Conservation (phyloP, 495 filamentous ascomycete genomes). For the Amphirosellinia nigrospora region DNA sequence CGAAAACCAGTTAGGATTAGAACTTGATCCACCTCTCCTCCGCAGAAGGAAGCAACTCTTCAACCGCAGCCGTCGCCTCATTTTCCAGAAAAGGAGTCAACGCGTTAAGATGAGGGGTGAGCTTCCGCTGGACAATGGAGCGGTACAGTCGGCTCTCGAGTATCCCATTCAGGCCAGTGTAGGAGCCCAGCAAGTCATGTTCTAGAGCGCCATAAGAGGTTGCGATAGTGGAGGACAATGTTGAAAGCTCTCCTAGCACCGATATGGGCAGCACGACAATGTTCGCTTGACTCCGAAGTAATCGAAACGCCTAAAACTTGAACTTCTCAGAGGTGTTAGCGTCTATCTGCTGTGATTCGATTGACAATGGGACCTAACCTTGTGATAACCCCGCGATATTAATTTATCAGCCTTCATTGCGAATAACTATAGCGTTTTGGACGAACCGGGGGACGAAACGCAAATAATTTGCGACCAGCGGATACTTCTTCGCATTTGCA, state of each 20-base stretch:
- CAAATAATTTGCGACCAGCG: too few relatives aligned
- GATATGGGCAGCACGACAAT: conserved; percentile 13
- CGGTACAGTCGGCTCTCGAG: conserved; percentile 24
- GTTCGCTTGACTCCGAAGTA: not conserved
- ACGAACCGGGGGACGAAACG: not conserved
- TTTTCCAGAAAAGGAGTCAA: conserved; percentile 11
- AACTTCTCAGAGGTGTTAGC: too few relatives aligned
- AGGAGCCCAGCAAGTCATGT: conserved; percentile 20
- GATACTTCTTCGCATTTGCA: too few relatives aligned
- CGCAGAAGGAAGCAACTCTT: not conserved
- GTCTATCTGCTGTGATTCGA: not conserved
- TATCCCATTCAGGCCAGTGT: conserved; percentile 17
- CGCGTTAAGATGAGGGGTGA: conserved; percentile 17
- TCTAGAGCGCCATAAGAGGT: conserved; percentile 7
- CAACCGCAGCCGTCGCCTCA: not conserved
- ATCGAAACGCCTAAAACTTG: too few relatives aligned
- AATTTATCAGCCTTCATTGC: not conserved
- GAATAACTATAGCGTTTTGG: not conserved
- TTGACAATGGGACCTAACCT: too few relatives aligned
- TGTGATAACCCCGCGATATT: too few relatives aligned
- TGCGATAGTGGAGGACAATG: conserved; percentile 1
- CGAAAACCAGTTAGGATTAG: conserved; percentile 12
- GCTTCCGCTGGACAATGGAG: conserved; percentile 22
- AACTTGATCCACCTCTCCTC: conserved; percentile 15
- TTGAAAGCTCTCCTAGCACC: conserved; percentile 21